Conservation (phyloP, 805 yeast species). For the Kregervanrija delftensis region DNA sequence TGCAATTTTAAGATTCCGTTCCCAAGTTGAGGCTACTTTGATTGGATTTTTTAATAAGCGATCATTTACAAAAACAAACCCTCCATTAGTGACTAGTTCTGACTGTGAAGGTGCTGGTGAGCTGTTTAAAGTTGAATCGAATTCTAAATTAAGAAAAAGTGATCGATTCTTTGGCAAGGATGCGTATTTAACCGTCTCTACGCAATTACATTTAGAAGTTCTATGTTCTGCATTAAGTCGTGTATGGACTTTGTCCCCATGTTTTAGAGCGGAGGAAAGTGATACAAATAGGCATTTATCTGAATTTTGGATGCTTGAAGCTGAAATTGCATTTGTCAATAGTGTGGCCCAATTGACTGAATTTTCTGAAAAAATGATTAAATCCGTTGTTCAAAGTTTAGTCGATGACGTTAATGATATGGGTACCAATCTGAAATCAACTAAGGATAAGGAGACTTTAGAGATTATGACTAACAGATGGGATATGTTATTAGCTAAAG, state of each 20-base stretch:
- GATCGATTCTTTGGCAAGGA: conserved; percentile 54
- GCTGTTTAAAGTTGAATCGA: conserved; percentile 51
- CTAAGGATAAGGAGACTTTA: conserved; percentile 32
- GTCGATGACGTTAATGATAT: conserved; percentile 20
- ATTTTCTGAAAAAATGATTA: conserved; percentile 67
- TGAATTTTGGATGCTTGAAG: conserved; percentile 98
- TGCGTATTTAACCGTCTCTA: conserved; percentile 78
- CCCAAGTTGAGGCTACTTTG: conserved; percentile 51
- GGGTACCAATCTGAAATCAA: conserved; percentile 29
- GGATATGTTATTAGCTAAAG: conserved; percentile 38
- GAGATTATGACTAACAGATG: conserved; percentile 46
- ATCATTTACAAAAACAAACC: conserved; percentile 65
- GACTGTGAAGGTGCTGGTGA: conserved; percentile 99
- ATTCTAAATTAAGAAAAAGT: conserved; percentile 14
- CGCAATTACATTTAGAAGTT: conserved; percentile 87
- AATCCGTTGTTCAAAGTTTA: conserved; percentile 34
- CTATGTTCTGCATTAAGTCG: conserved; percentile 65
- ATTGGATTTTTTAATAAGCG: conserved; percentile 45
- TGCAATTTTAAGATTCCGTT: conserved; percentile 65
- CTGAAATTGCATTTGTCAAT: conserved; percentile 68
- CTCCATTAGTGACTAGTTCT: conserved; percentile 81
- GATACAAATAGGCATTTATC: conserved; percentile 87
- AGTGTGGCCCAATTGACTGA: conserved; percentile 52
- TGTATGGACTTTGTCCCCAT: conserved; percentile 87
- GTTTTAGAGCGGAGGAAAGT: conserved; percentile 89